Base-by-base conservation (phyloP, 2,329 filamentous ascomycete genomes). In the Amesomyces nigricolor region DNA sequence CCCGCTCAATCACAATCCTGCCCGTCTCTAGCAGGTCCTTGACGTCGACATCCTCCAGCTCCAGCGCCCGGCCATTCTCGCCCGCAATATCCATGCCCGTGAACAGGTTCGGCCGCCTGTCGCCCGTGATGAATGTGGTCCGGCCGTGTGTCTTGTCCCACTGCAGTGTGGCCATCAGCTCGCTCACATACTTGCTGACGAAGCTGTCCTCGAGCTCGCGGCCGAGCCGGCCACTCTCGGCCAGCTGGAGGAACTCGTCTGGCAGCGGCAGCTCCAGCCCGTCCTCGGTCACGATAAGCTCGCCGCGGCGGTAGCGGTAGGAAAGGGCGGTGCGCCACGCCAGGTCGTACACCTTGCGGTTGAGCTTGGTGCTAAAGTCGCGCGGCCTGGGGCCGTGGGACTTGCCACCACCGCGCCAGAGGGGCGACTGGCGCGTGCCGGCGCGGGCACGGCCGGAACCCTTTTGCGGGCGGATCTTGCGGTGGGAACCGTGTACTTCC, bases 311-410 rank as follows among this genome's bases (percentile, higher is more conserved):
- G 73, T 94, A 97, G 58, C 94, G 85, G 76, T 96, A 95, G 67
- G 88, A 94, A 62, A 99, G 79, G 10, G 94, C 94, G 43, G 88
- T 97, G 68, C 94, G 84, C 89, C 90, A 97, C 9, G 94, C 94
- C 65, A 95, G 79, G 72, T 97, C 91, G 75, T 99, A 99, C 47
- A 96, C 83, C 76, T 97, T 97, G 68, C 81, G 80, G 65, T 87
- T 91, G 53, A 99, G 78, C 14, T 81, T 80, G 19, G 91, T 95
- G 58, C 83, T 82, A 68, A 99, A 99, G 74, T 97, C 90, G 69
- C 94, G 82, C 26, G 91, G 91, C 65, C 91, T 86, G 29, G 94
- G 94, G n/a, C 94, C 94, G 67, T 91, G 89, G 0, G 85, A 78
- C 64, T 95, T 92, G 72, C 91, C 92, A 72, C 94, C 94, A 61